Percentiles rank a stretch among this genome's conserved stretches.
Evolutionary conservation across 208 protist genomes (phyloP).

Genomic region (Balamuthia mandrillaris): DNA sequence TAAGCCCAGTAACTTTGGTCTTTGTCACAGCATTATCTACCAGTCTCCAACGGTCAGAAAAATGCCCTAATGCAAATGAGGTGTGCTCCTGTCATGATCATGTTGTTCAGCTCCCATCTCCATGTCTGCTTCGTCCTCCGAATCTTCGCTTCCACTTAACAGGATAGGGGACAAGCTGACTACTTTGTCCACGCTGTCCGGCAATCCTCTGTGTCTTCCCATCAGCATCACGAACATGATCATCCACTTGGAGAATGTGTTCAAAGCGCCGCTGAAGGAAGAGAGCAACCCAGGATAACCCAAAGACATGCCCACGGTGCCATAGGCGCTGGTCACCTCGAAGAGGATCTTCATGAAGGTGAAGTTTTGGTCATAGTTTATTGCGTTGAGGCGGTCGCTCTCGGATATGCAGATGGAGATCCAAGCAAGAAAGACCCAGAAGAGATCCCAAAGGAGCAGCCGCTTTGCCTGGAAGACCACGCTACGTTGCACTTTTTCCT

Average conservation of each 20-base stretch:
- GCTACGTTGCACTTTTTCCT: neutral
- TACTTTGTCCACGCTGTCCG: too few relatives aligned
- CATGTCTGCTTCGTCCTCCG: too few relatives aligned
- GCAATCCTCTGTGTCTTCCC: slow-evolving; percentile 31
- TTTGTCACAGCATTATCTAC: too few relatives aligned
- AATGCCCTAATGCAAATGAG: too few relatives aligned
- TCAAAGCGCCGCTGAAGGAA: slow-evolving; percentile 13
- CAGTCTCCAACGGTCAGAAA: too few relatives aligned
- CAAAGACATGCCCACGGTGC: neutral
- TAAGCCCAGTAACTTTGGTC: too few relatives aligned
- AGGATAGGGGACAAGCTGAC: too few relatives aligned
- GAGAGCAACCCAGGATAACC: neutral
- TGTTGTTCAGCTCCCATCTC: too few relatives aligned
- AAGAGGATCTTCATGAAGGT: slow-evolving; percentile 15
- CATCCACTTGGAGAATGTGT: neutral
- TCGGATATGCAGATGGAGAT: slow-evolving; percentile 25
- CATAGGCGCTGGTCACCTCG: slow-evolving; percentile 30
- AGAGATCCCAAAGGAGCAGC: neutral
- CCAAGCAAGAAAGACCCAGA: neutral
- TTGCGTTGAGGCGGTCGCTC: neutral
- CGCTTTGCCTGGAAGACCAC: neutral
- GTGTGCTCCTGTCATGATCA: too few relatives aligned
- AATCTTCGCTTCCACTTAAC: too few relatives aligned
- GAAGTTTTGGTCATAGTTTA: slow-evolving; percentile 20
- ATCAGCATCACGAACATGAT: slow-evolving; percentile 14